A percentile compares a stretch with the other conserved stretches of the same genome.
Conservation (phyloP, 805 yeast genomes). For the Candida multigemmis region DNA sequence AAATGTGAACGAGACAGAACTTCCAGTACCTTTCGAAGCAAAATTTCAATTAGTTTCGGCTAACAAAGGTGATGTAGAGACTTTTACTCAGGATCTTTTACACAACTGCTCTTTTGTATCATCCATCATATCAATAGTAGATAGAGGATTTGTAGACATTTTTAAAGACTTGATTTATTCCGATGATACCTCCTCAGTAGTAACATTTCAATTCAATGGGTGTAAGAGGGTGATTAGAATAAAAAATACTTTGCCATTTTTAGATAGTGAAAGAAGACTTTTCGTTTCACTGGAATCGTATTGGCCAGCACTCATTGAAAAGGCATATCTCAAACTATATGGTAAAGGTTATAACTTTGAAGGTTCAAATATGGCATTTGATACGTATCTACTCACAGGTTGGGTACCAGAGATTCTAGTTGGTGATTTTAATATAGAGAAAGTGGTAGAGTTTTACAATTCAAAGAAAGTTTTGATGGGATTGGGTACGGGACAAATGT, state of each 20-base stretch:
- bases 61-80: slow-evolving; percentile 8
- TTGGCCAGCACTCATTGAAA: slow-evolving; percentile 75
- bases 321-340: slow-evolving; percentile 57
- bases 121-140: slow-evolving; percentile 44
- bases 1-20: slow-evolving; percentile 4
- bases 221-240: slow-evolving; percentile 35
- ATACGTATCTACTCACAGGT: slow-evolving; percentile 55
- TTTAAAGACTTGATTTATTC: slow-evolving; percentile 16
- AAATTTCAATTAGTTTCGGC: slow-evolving; percentile 21
- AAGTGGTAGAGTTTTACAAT: no score
- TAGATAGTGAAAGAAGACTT: slow-evolving; percentile 11
- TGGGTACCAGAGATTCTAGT: slow-evolving; percentile 66
- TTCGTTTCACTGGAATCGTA: slow-evolving; percentile 23
- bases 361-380: slow-evolving; percentile 75
- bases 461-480: slow-evolving; percentile 41
- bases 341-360: slow-evolving; percentile 49
- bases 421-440: no score
- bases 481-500: slow-evolving; percentile 54
- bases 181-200: slow-evolving; percentile 19
- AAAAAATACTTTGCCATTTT: slow-evolving; percentile 37
- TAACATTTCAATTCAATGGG: slow-evolving; percentile 46
- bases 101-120: slow-evolving; percentile 74
- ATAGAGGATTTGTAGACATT: slow-evolving; percentile 9
- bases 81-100: slow-evolving; percentile 40
- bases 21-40: slow-evolving; percentile 8